Percentiles rank a stretch among this genome's conserved stretches.
phyloP scores from a whole-genome alignment of 2,329 filamentous ascomycete genomes.

The Aspergillus nomiae region DNA sequence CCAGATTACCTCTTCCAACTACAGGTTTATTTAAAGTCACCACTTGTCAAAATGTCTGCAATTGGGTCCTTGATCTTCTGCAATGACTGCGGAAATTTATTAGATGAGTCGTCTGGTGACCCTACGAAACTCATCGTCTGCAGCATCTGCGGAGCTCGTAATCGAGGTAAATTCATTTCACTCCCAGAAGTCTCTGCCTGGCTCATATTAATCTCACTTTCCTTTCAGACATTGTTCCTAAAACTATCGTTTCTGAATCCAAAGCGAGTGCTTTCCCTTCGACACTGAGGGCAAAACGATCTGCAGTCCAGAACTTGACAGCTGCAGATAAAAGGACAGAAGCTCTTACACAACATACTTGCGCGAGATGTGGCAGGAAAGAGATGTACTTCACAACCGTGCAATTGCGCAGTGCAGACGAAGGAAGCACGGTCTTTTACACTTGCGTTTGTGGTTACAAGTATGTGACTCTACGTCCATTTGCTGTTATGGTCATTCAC shows the following conservation, averaged over 20 bases:
- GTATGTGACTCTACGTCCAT: conserved; percentile 52
- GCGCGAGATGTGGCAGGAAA: conserved; percentile 76
- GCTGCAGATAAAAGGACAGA: conserved; percentile 76
- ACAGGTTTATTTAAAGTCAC: neutral
- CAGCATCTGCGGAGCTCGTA: conserved; percentile 82
- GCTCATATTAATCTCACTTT: conserved; percentile 18
- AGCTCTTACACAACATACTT: conserved; percentile 68
- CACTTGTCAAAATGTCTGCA: conserved; percentile 66
- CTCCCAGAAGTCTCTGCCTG: neutral
- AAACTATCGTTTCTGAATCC: conserved; percentile 77
- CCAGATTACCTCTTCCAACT: neutral
- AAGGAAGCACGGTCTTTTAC: conserved; percentile 92
- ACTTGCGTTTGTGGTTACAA: conserved; percentile 84
- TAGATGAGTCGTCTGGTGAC: conserved; percentile 77
- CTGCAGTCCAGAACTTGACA: conserved; percentile 80
- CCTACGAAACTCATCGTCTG: conserved; percentile 76
- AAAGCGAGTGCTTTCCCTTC: conserved; percentile 91
- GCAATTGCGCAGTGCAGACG: conserved; percentile 88
- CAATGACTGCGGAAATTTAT: conserved; percentile 84
- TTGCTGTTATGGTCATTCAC: neutral
- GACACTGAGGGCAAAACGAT: conserved; percentile 78
- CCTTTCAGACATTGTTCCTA: conserved; percentile 68
- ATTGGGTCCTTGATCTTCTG: conserved; percentile 93
- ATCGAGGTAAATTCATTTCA: conserved; percentile 64
- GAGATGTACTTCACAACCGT: conserved; percentile 84